Evolutionary conservation across 2,329 filamentous ascomycete species (phyloP).

Genomic region (Penicillium sp.): DNA sequence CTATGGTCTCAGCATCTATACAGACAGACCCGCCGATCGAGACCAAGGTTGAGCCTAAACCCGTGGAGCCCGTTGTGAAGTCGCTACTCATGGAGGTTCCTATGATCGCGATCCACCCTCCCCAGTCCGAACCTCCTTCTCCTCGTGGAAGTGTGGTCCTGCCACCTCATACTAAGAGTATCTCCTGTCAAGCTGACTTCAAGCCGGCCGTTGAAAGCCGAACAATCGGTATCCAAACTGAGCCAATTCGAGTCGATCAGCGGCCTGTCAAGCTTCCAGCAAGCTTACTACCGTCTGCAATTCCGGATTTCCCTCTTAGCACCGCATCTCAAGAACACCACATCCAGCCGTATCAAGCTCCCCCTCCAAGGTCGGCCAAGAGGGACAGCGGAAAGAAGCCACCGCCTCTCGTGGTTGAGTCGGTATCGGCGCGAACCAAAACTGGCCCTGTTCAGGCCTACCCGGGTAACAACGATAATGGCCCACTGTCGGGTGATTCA

Average conservation of each 20-base stretch:
- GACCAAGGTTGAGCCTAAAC: slow-evolving; percentile 19
- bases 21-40: slow-evolving; percentile 40
- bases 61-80: slow-evolving; percentile 21
- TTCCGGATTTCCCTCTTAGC: slow-evolving; percentile 58
- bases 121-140: slow-evolving; percentile 79
- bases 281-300: slow-evolving; percentile 78
- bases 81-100: slow-evolving; percentile 63
- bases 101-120: slow-evolving; percentile 89
- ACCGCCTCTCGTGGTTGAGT: slow-evolving; percentile 45
- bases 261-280: slow-evolving; percentile 74
- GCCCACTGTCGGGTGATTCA: slow-evolving; percentile 65
- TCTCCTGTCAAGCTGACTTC: slow-evolving; percentile 76
- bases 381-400: slow-evolving; percentile 28
- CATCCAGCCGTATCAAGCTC: slow-evolving; percentile 40
- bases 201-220: slow-evolving; percentile 52
- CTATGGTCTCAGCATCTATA: slow-evolving; percentile 36
- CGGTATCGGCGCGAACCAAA: slow-evolving; percentile 27
- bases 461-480: slow-evolving; percentile 80
- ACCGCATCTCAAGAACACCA: slow-evolving; percentile 30
- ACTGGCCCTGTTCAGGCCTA: slow-evolving; percentile 67
- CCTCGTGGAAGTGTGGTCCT: slow-evolving; percentile 76
- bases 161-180: slow-evolving; percentile 79
- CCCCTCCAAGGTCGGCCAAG: slow-evolving; percentile 40
- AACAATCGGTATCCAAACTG: slow-evolving; percentile 77
- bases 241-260: slow-evolving; percentile 84